Evolutionary conservation across 371 early-diverging fungal species (phyloP).

Genomic region (Lichtheimia ornata): DNA sequence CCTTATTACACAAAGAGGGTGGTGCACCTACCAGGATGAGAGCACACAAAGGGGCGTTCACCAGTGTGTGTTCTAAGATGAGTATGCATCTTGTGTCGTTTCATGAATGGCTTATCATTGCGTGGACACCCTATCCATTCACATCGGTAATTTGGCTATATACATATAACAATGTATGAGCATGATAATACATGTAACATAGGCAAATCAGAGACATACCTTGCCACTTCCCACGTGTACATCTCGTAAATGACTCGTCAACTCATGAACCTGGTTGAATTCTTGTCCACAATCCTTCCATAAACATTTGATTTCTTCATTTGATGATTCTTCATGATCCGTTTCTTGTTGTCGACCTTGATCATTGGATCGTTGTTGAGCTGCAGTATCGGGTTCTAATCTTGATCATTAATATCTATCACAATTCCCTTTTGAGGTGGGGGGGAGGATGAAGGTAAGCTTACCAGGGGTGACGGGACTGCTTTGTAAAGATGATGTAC

Average conservation of each 20-base stretch:
- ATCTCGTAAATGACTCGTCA: constrained; percentile 60
- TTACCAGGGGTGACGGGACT: constrained; percentile 1
- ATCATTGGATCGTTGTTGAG: background rate
- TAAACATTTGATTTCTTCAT: constrained; percentile 29
- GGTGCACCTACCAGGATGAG: constrained; percentile 5
- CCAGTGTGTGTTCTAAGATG: constrained; percentile 89
- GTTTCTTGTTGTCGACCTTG: background rate
- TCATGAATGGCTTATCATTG: constrained; percentile 76
- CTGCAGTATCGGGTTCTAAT: background rate
- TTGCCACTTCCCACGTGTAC: constrained; percentile 53
- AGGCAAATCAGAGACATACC: constrained; percentile 2
- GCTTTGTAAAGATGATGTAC: constrained; percentile 9
- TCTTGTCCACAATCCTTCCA: constrained; percentile 57
- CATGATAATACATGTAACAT: background rate
- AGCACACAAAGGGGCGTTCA: constrained; percentile 66
- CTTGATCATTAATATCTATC: too few species aligned
- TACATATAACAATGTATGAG: background rate
- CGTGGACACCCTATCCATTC: constrained; percentile 83
- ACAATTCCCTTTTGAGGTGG: background rate
- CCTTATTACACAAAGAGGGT: too few species aligned
- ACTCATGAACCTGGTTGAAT: constrained; percentile 39
- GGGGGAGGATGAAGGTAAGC: background rate
- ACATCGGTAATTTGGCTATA: constrained; percentile 73
- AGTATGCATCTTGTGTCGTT: constrained; percentile 88
- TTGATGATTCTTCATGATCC: background rate